Evolutionary conservation across 352 stramenopile genomes (phyloP).

Genomic region (Pythium sukuiense): DNA sequence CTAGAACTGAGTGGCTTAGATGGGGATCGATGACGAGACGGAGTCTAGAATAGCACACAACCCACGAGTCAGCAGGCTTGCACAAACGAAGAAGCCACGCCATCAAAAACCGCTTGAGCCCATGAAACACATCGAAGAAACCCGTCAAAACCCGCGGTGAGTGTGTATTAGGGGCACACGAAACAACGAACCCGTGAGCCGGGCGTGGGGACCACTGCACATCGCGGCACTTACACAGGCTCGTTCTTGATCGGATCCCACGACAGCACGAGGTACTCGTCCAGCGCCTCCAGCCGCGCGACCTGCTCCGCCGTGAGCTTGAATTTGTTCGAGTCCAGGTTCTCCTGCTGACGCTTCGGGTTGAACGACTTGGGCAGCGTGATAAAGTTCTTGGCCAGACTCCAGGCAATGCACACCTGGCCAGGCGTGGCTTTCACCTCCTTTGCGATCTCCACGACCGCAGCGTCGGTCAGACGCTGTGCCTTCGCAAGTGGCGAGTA

Average conservation of each 20-base stretch:
- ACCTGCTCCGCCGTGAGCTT: conserved; percentile 42
- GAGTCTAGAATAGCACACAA: neutral
- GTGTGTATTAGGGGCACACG: neutral
- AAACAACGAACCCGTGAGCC: neutral
- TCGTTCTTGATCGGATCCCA: conserved; percentile 61
- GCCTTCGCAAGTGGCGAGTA: conserved; percentile 59
- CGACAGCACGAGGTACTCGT: conserved; percentile 49
- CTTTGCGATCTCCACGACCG: conserved; percentile 39
- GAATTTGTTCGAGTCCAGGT: conserved; percentile 41
- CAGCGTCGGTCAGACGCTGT: conserved; percentile 37
- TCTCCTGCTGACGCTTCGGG: conserved; percentile 54
- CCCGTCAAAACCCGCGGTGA: neutral
- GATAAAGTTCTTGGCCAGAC: conserved; percentile 56
- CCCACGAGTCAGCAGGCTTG: neutral
- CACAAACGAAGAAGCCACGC: neutral
- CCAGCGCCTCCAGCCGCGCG: conserved; percentile 39
- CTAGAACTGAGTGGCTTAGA: neutral
- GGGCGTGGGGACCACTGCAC: neutral
- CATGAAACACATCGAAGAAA: neutral
- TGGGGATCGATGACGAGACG: neutral
- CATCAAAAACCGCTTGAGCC: neutral
- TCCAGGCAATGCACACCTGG: conserved; percentile 58
- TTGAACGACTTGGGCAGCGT: conserved; percentile 69
- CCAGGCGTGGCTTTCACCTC: conserved; percentile 41
- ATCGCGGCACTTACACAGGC: conserved; percentile 26